Conservation (phyloP, 257 asterid genomes). For the Ballota nigra region DNA sequence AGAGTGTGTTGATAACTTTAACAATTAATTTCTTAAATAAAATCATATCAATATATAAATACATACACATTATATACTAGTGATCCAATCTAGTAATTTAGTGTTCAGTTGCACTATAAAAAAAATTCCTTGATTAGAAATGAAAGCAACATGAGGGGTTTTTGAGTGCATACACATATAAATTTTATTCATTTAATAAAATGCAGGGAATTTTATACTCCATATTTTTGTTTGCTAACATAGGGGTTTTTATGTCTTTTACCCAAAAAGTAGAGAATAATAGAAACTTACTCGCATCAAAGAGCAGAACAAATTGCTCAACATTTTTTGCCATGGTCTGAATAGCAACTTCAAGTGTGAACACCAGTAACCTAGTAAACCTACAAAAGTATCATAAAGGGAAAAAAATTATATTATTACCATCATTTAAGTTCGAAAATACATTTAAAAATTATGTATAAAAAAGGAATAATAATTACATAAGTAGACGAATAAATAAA, state of each 20-base stretch:
- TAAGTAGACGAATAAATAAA: neutral
- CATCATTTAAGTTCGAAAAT: neutral
- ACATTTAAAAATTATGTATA: neutral
- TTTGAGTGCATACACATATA: too few species aligned
- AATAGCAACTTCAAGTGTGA: constrained; percentile 91
- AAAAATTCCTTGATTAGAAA: too few species aligned
- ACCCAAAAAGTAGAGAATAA: too few species aligned
- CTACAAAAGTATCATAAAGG: constrained; percentile 31
- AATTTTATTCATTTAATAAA: too few species aligned
- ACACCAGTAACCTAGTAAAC: constrained; percentile 71
- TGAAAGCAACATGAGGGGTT: too few species aligned
- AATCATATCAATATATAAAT: neutral
- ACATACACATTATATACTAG: neutral
- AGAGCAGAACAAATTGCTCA: constrained; percentile 75
- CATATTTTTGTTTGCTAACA: too few species aligned
- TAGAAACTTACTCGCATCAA: constrained; percentile 79
- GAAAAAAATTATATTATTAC: neutral
- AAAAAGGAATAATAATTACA: neutral
- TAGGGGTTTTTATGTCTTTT: too few species aligned
- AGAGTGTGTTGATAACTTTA: constrained; percentile 19
- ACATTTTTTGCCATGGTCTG: constrained; percentile 78
- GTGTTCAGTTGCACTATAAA: too few species aligned
- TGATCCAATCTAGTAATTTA: too few species aligned
- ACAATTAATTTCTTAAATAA: neutral
- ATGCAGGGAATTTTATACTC: too few species aligned